Conservation (phyloP, 1,284 basidiomycete species). For the Rhizoctonia solani region DNA sequence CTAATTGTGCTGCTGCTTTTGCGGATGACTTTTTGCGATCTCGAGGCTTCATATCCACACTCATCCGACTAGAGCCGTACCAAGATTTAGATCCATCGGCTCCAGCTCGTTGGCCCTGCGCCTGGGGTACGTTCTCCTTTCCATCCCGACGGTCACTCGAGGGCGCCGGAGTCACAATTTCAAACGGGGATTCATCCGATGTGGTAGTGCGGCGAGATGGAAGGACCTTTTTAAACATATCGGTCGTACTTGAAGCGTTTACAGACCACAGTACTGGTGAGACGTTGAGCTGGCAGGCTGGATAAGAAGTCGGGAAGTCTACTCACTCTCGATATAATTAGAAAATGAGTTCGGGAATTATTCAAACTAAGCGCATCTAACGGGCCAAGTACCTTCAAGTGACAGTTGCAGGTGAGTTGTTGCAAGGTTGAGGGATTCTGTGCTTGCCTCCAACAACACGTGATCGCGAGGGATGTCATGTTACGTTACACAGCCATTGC, state of each 20-base stretch:
- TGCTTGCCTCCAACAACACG: slow-evolving; percentile 28
- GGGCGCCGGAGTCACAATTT: slow-evolving; percentile 23
- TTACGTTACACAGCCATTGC: too few species aligned
- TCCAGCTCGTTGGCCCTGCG: slow-evolving; percentile 6
- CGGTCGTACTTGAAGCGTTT: not conserved
- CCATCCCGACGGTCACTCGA: not conserved
- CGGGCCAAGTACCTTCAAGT: not conserved
- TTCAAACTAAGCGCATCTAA: slow-evolving; percentile 10
- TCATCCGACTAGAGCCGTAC: not conserved
- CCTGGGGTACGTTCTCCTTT: slow-evolving; percentile 14
- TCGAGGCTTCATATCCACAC: slow-evolving; percentile 15
- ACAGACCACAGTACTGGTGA: not conserved
- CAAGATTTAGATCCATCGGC: slow-evolving; percentile 20
- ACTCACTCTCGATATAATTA: not conserved
- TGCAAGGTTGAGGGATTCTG: not conserved
- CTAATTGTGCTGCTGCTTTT: not conserved
- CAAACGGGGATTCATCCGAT: slow-evolving; percentile 24
- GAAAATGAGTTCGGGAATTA: not conserved
- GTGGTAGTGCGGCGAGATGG: slow-evolving; percentile 10
- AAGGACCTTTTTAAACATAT: slow-evolving; percentile 31
- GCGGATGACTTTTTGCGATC: slow-evolving; percentile 9
- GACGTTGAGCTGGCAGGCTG: slow-evolving; percentile 7
- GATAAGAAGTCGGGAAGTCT: not conserved
- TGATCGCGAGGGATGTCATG: too few species aligned
- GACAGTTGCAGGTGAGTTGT: slow-evolving; percentile 1